Conservation (phyloP, 345 rosid species). For the Euphorbia tirucalli region DNA sequence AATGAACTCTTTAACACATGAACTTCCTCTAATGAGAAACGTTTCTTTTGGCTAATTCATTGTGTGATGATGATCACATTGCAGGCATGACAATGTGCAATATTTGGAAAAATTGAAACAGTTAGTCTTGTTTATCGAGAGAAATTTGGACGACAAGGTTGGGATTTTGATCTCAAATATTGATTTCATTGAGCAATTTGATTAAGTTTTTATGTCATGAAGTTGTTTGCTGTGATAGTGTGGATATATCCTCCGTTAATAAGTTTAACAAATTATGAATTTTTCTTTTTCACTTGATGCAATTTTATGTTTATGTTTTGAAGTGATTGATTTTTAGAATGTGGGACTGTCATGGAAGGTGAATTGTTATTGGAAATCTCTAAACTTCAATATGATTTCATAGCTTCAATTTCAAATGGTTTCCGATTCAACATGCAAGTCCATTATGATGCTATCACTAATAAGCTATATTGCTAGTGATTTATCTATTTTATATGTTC, state of each 20-base stretch:
- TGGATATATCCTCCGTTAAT: background rate
- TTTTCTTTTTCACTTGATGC: background rate
- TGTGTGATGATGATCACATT: conserved; percentile 29
- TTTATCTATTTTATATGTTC: background rate
- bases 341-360: background rate
- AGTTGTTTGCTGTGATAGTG: background rate
- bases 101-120: conserved; percentile 89
- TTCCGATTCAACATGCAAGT: background rate
- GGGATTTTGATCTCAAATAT: conserved; percentile 5
- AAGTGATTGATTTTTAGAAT: background rate
- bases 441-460: background rate
- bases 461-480: background rate
- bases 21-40: conserved; percentile 4
- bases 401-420: background rate
- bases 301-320: background rate
- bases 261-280: background rate
- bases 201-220: background rate
- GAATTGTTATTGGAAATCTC: background rate
- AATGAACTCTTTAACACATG: background rate
- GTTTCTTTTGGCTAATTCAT: conserved; percentile 21
- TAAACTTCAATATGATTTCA: background rate
- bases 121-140: conserved; percentile 72
- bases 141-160: conserved; percentile 84
- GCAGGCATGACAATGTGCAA: conserved; percentile 94
- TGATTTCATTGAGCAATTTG: background rate